These are phyloP conservation scores for Leishmania tropica DNA, from an alignment of 208 protist genomes.

Conservation along the genomic window DNA sequence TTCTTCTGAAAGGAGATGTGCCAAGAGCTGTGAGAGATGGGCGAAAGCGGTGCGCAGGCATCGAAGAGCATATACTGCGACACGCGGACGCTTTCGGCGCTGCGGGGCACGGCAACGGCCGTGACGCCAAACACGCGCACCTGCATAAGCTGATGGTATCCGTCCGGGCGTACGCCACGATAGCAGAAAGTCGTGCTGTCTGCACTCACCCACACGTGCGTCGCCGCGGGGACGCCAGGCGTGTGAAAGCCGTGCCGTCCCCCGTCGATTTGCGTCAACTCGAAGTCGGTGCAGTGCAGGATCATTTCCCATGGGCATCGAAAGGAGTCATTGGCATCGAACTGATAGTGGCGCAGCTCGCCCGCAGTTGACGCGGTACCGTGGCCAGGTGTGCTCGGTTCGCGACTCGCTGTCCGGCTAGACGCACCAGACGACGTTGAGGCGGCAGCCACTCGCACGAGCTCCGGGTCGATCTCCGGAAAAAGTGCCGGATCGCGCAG, in stretches of 20 bases:
- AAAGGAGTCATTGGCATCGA: slow-evolving; percentile 8
- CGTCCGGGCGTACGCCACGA: slow-evolving; percentile 11
- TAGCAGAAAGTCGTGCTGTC: slow-evolving; percentile 1
- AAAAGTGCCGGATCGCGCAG: slow-evolving; percentile 5
- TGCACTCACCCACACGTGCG: slow-evolving; percentile 30
- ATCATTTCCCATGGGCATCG: slow-evolving; percentile 21
- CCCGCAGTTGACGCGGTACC: not conserved
- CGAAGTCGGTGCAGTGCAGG: slow-evolving; percentile 19
- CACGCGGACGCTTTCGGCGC: slow-evolving; percentile 23
- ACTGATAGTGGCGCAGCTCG: slow-evolving; percentile 34
- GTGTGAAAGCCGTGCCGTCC: slow-evolving; percentile 41
- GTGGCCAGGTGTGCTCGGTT: not conserved
- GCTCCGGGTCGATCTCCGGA: slow-evolving; percentile 25
- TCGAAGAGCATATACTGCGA: slow-evolving; percentile 39
- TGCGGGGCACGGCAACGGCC: slow-evolving; percentile 40
- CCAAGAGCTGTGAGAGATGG: not conserved
- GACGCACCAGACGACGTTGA: not conserved
- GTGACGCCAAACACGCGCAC: slow-evolving; percentile 31
- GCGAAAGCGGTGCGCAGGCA: not conserved
- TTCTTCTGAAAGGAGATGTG: not conserved
- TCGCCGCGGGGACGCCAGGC: slow-evolving; percentile 29
- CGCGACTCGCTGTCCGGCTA: not conserved
- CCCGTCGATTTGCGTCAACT: slow-evolving; percentile 15
- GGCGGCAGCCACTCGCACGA: slow-evolving; percentile 10
- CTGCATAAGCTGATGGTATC: slow-evolving; percentile 14